Conservation (phyloP, 1,139 yeast genomes). For the Scheffersomyces illinoinensis region DNA sequence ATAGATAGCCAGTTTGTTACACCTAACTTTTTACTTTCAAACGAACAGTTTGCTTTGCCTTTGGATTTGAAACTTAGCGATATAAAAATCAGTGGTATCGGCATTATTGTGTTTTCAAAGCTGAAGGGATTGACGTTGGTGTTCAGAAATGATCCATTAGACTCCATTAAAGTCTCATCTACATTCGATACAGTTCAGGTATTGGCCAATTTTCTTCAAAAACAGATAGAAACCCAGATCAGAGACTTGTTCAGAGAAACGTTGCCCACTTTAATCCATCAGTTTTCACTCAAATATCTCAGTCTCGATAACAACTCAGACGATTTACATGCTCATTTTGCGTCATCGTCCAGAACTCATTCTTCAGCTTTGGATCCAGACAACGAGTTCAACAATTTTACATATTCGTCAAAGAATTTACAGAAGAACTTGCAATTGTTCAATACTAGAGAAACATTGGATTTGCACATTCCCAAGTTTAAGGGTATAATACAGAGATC, state of each 20-base stretch:
- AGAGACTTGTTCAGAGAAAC: constrained; percentile 81
- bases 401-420: constrained; percentile 49
- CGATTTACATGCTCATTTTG: constrained; percentile 24
- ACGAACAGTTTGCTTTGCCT: constrained; percentile 74
- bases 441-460: constrained; percentile 77
- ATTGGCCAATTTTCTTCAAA: constrained; percentile 76
- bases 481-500: constrained; percentile 59
- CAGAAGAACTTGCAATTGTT: constrained; percentile 69
- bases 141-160: constrained; percentile 85
- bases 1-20: constrained; percentile 48
- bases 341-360: constrained; percentile 9
- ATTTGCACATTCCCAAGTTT: constrained; percentile 61
- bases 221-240: constrained; percentile 79
- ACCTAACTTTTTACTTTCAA: constrained; percentile 68
- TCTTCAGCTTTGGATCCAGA: constrained; percentile 49
- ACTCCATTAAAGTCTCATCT: constrained; percentile 76
- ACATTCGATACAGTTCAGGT: constrained; percentile 86
- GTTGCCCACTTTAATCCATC: constrained; percentile 77
- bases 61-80: constrained; percentile 74
- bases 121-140: constrained; percentile 84
- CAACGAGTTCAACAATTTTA: constrained; percentile 4
- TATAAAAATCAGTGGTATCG: constrained; percentile 75
- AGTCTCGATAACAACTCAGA: constrained; percentile 42
- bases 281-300: constrained; percentile 72
- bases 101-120: constrained; percentile 79